phyloP scores from a whole-genome alignment of 148 eudicot species.

The Cornus controversa region DNA sequence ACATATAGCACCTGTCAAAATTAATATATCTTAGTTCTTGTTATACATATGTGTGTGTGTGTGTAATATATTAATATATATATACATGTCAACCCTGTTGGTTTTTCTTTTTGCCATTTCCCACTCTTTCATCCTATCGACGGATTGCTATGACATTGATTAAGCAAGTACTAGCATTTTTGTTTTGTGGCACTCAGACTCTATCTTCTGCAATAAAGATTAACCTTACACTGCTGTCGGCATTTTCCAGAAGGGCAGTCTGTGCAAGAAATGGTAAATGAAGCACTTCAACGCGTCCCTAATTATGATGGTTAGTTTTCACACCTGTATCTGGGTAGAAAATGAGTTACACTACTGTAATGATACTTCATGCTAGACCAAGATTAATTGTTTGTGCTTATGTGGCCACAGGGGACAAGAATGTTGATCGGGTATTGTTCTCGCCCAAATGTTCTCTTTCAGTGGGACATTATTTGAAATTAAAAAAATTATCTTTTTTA shows the following conservation, averaged over 20 bases:
- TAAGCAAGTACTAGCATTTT: too few species aligned
- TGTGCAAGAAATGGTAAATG: slow-evolving; percentile 93
- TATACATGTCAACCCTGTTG: too few species aligned
- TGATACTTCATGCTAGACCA: background rate
- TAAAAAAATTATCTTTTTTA: background rate
- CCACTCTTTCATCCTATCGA: too few species aligned
- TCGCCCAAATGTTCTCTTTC: background rate
- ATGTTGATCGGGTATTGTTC: slow-evolving; percentile 74
- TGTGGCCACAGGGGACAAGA: slow-evolving; percentile 71
- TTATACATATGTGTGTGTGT: background rate
- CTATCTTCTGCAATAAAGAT: background rate
- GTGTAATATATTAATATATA: too few species aligned
- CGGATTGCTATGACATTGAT: too few species aligned
- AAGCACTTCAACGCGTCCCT: slow-evolving; percentile 83
- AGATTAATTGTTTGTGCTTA: slow-evolving; percentile 25
- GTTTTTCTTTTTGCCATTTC: too few species aligned
- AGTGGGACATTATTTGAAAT: background rate
- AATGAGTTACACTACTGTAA: too few species aligned
- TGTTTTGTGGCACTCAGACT: background rate
- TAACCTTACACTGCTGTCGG: slow-evolving; percentile 1
- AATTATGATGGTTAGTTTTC: slow-evolving; percentile 64
- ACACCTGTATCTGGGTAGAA: too few species aligned
- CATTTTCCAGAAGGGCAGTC: slow-evolving; percentile 79
- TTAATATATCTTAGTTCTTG: background rate
- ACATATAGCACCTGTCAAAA: background rate